Base-by-base conservation (phyloP, 169 alveolate species). In the Plasmodium billcollinsi region DNA sequence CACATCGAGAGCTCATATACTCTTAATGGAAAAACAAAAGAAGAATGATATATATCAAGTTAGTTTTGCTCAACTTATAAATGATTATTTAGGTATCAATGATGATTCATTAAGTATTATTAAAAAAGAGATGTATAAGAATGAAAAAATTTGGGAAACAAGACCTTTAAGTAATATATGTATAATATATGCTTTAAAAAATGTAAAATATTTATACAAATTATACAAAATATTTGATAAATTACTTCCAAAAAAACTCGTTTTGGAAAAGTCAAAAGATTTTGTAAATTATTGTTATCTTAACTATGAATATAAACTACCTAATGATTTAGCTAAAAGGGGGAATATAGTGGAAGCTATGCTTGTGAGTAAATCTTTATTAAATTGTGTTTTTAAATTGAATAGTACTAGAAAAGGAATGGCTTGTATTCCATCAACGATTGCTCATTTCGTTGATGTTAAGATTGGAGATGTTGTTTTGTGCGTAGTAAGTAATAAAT, bases 391-490 rank as follows among this genome's bases (percentile, higher is more conserved):
- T 43, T 56, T 93, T 80, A 93, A 93, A 72, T 88, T 93, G 56
- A 93, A 93, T 65, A 88, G 93, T 24, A 93, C 94, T 33, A 76
- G 94, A 43, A 83, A 50, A 29, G 96, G 96, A 33, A 70, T 93
- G 69, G 96, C 92, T 20, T 78, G 88, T 70, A 88, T 94, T 21
- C 94, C 94, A 0, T 86, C 94, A 5, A 92, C 96, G 7, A 75
- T 93, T 73, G 67, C 86, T 15, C 94, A 93, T 39, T 93, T 93
- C 58, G 69, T 88, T 74, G 94, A 91, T 65, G 92, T 90, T 12
- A 74, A 85, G 6, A 62, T 83, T 56, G 94, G 94, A 56, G 91
- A 83, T 56, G 74, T 83, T 58, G 91, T 83, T 52, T 61, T 83
- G 33, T 83, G 91, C 69, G 91, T 83, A 66, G 85, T 83, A 8